A percentile compares a stretch with the other conserved stretches of the same genome.
Evolutionary conservation across 1,139 yeast species (phyloP).

Genomic region (Protomyces inouyei): DNA sequence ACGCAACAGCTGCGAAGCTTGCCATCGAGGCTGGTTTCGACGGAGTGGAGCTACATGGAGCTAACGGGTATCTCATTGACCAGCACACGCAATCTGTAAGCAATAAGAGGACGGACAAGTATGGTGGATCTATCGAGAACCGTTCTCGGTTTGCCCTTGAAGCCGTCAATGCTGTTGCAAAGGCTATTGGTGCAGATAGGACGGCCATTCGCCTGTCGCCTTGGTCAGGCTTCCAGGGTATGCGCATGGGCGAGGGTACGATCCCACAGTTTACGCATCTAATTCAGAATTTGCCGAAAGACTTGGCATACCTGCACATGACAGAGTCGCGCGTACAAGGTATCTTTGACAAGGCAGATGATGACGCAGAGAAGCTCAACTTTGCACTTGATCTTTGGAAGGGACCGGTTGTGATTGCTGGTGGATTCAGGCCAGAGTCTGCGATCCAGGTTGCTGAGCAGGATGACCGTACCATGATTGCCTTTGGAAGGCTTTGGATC

Average conservation of each 20-base stretch:
- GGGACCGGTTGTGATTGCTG: conserved; percentile 48
- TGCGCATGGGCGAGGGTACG: conserved; percentile 35
- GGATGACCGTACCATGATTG: conserved; percentile 43
- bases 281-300: conserved; percentile 37
- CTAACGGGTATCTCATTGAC: conserved; percentile 66
- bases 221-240: conserved; percentile 46
- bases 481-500: conserved; percentile 46
- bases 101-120: conserved; percentile 60
- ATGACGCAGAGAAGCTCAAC: conserved; percentile 35
- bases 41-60: conserved; percentile 62
- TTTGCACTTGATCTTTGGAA: conserved; percentile 46
- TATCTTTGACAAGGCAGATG: conserved; percentile 27
- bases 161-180: conserved; percentile 47
- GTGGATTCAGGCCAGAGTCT: conserved; percentile 39
- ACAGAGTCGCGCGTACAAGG: conserved; percentile 47
- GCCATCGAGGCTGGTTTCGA: conserved; percentile 60
- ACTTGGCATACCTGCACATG: conserved; percentile 50
- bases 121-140: conserved; percentile 65
- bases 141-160: conserved; percentile 56
- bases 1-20: conserved; percentile 45
- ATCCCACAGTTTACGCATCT: conserved; percentile 37
- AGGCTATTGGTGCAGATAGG: conserved; percentile 50
- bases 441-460: conserved; percentile 33
- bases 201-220: conserved; percentile 62
- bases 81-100: conserved; percentile 52